Evolutionary conservation across 2,329 filamentous ascomycete species (phyloP), one percentile per base, ranked within the genome.

Genomic region (Cordyceps farinosa): DNA sequence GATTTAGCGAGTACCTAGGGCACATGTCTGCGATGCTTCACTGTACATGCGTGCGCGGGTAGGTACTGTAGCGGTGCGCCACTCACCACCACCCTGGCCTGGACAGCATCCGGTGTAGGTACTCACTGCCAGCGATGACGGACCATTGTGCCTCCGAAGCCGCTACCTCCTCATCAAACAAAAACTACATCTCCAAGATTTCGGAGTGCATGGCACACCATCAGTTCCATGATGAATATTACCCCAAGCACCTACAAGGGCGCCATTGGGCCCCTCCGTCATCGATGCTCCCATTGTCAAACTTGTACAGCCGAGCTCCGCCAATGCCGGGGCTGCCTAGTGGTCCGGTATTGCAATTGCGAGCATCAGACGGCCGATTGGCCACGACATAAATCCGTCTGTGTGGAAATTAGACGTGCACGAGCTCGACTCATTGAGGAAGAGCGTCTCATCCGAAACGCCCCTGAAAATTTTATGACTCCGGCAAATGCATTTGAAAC

Each of bases 261-360:
- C 15, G 3, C 11, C 17, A 22, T 34, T 17, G 50, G 51, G 5
- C 32, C 32, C 17, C 51, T 54, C 6, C 17, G 17, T 4, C 34
- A 54, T 29, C n/a, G 17, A 7, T 54, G 51, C n/a, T 38, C 51
- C 51, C 34, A 54, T 13, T 54, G 51, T 15, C 34, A 54, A 27
- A 15, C 36, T 6, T 2, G 7, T 13, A 48, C 4, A n/a, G 38
- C 30, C 74, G 79, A 32, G 6, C 54, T 57, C 36, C 68, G 70
- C 5, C 73, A 70, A 58, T 84, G 81, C 66, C 64, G 70, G 4
- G 74, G 69, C 5, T 84, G 81, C 70, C 74, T 72, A 48, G 75
- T 74, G 1, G 71, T 78, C 58, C 69, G 70, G 45, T 84, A 84
- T 70, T 84, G 82, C 70, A 69, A 74, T 55, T 68, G 69, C 15